phyloP scores from a whole-genome alignment of 352 stramenopile genomes.

The Hyphochytrium catenoides region DNA sequence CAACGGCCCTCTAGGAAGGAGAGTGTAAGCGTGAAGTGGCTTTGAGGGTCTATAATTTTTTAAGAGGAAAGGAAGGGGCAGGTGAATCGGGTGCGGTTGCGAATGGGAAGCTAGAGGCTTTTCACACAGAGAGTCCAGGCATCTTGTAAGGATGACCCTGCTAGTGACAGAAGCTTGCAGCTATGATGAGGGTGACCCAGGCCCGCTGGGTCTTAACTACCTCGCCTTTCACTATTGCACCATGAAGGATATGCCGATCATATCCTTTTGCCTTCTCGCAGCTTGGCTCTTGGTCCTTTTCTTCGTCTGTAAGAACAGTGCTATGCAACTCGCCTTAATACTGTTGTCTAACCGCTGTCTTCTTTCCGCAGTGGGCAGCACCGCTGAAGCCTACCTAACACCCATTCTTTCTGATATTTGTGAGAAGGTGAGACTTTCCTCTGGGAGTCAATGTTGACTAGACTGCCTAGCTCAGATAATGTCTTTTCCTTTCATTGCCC shows the following conservation, averaged over 20 bases:
- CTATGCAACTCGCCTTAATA: neutral
- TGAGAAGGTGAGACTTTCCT: slow-evolving; percentile 29
- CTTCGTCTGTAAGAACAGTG: slow-evolving; percentile 29
- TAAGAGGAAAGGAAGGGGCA: no score
- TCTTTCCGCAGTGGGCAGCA: slow-evolving; percentile 61
- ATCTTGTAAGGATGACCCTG: no score
- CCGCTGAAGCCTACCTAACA: slow-evolving; percentile 92
- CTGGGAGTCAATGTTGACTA: no score
- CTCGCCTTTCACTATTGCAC: slow-evolving; percentile 43
- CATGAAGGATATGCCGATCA: slow-evolving; percentile 17
- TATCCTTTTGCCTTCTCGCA: slow-evolving; percentile 24
- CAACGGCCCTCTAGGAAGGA: no score
- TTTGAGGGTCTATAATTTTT: no score
- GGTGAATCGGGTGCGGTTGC: no score
- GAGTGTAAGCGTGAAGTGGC: no score
- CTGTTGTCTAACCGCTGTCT: neutral
- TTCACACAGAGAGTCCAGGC: no score
- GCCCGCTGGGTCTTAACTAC: slow-evolving; percentile 46
- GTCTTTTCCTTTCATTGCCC: neutral
- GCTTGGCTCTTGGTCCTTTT: slow-evolving; percentile 45
- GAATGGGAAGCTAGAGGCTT: no score
- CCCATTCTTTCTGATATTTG: slow-evolving; percentile 86
- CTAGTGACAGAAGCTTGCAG: no score
- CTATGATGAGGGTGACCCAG: no score
- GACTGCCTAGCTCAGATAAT: neutral